Conservation (phyloP, 306 rosid genomes). For the Trifolium subterraneum region DNA sequence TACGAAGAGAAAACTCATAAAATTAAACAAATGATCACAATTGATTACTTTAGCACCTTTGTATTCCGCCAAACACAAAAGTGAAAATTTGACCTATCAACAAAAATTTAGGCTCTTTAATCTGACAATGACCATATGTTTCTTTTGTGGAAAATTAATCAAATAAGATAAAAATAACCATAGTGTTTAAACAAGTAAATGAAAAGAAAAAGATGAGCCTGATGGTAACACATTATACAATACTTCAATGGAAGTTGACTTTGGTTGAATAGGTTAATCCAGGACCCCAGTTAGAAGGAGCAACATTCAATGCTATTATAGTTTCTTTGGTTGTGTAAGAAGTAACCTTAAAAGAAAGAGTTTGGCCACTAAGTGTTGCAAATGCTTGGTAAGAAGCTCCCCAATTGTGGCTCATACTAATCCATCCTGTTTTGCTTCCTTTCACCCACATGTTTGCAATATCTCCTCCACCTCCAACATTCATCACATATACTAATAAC, state of each 20-base stretch:
- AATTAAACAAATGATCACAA: too few relatives aligned
- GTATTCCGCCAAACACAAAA: too few relatives aligned
- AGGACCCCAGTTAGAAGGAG: conserved; percentile 66
- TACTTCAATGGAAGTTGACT: conserved; percentile 58
- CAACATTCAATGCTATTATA: conserved; percentile 64
- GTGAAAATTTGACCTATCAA: too few relatives aligned
- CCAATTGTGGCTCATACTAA: conserved; percentile 92
- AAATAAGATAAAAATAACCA: conserved; percentile 25
- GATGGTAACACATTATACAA: background rate
- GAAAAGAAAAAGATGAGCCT: background rate
- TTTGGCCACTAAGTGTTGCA: conserved; percentile 68
- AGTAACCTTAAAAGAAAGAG: conserved; percentile 75
- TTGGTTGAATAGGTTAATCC: conserved; percentile 68
- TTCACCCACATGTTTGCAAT: conserved; percentile 72
- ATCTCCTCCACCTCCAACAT: conserved; percentile 93
- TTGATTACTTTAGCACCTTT: too few relatives aligned
- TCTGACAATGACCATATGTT: conserved; percentile 26
- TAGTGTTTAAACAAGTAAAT: background rate
- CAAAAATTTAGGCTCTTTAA: background rate
- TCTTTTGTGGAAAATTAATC: conserved; percentile 24
- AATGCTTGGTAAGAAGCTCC: conserved; percentile 96
- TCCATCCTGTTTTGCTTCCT: conserved; percentile 78
- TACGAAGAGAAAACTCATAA: too few relatives aligned
- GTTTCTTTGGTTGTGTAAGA: conserved; percentile 74
- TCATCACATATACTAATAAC: conserved; percentile 90